Evolutionary conservation across 2,329 filamentous ascomycete species (phyloP), one percentile per base, ranked within the genome.

Genomic region (Cladosporium sp.): DNA sequence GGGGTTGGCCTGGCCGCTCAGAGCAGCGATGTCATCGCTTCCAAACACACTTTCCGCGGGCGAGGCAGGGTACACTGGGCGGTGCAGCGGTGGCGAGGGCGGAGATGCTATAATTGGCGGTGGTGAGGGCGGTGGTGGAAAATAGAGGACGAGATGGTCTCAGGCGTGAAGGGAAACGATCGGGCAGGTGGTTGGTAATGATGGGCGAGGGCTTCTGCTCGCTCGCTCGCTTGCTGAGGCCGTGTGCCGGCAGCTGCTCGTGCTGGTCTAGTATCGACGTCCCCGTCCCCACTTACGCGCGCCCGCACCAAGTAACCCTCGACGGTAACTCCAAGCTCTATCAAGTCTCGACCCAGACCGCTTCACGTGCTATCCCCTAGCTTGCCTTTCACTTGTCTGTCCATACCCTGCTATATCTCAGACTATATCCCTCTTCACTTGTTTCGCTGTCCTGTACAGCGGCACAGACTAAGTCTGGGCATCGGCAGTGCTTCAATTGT

Each of bases 21-120:
- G 23, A 62, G 46, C 48, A 14, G 21, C 59, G 59, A 63, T 63
- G 60, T 63, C 60, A 63, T 63, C 26, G 60, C 60, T 58, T 18
- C 54, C 23, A 23, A 18, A 57, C n/a, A 23, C 28, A 23, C 23
- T 30, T 39, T 39, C 30, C 54, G 54, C 30, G 54, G 32, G 54
- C 54, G 54, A 23, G 23, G 13, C 30, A 13, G 53, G 30, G 30
- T 23, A 53, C 5, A 11, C 14, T 8, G 26, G 39, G 18, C 30
- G 28, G 51, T 32, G 51, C 26, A 30, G 51, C 51, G 51, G 51
- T 21, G 48, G 54, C 28, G 54, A 32, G 32, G 54, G 54, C 30
- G 32, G 54, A 39, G 8, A 21, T 18, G 10, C 11, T 43, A 6
- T 21, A 8, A n/a, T n/a, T 36, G 53, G 53, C 53, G 53, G 21